A percentile compares a stretch with the other conserved stretches of the same genome.
These are phyloP conservation scores for Mortierella sp. DNA, from an alignment of 371 early-diverging fungal genomes.

Conservation along the genomic window DNA sequence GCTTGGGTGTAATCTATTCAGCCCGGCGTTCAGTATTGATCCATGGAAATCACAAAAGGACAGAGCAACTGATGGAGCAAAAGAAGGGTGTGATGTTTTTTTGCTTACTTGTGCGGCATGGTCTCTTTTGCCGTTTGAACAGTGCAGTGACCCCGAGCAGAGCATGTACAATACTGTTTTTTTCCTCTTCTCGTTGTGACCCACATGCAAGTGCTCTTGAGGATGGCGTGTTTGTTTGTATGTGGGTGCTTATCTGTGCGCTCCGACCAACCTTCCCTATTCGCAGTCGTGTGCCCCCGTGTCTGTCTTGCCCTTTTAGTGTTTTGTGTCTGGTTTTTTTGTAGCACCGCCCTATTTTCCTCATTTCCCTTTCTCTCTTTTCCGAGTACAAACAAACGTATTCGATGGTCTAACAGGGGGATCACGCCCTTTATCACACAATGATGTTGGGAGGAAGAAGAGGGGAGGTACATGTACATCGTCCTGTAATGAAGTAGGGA, in stretches of 20 bases:
- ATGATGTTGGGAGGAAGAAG: no score
- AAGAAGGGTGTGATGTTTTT: no score
- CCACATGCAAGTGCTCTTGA: constrained; percentile 1
- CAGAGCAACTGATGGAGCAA: no score
- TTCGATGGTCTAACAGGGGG: not conserved
- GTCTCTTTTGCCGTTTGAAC: not conserved
- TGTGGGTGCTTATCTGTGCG: not conserved
- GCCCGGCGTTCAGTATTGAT: no score
- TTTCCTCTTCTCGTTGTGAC: not conserved
- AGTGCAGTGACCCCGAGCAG: constrained; percentile 4
- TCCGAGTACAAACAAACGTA: not conserved
- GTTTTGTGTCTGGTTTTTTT: not conserved
- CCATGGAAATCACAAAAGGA: no score
- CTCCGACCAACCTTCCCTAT: not conserved
- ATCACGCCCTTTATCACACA: constrained; percentile 3
- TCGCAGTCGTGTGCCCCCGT: not conserved
- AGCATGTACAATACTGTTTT: not conserved
- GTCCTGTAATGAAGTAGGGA: no score
- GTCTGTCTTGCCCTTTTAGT: not conserved
- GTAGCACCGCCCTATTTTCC: not conserved
- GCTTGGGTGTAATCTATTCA: no score
- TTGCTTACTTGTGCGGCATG: not conserved
- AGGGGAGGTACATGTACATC: no score
- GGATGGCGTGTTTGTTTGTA: not conserved
- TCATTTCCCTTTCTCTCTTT: not conserved